Percentiles rank a stretch among this genome's conserved stretches.
These are phyloP conservation scores for Globisporangium emineosum DNA, from an alignment of 352 stramenopile species.

Conservation along the genomic window DNA sequence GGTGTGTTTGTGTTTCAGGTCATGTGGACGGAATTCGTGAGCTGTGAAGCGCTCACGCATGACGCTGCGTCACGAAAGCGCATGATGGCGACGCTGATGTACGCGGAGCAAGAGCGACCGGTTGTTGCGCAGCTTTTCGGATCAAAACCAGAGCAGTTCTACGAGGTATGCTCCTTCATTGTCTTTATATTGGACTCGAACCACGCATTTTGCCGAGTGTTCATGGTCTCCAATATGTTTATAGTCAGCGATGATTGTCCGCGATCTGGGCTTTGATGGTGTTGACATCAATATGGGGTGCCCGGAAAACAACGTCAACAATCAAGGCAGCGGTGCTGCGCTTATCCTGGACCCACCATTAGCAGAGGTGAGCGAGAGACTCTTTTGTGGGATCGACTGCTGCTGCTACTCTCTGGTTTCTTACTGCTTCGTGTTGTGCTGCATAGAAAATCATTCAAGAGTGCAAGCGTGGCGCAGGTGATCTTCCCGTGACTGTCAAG, in stretches of 20 bases:
- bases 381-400: not conserved
- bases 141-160: slow-evolving; percentile 85
- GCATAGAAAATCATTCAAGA: slow-evolving; percentile 52
- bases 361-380: slow-evolving; percentile 24
- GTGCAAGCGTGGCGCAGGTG: slow-evolving; percentile 63
- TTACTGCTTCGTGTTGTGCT: not conserved
- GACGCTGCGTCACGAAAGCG: slow-evolving; percentile 50
- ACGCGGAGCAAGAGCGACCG: slow-evolving; percentile 65
- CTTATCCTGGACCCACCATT: slow-evolving; percentile 64
- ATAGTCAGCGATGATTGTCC: slow-evolving; percentile 71
- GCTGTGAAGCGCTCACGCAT: slow-evolving; percentile 76
- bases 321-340: slow-evolving; percentile 67
- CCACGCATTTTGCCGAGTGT: too few species aligned
- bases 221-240: not conserved
- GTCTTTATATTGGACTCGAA: too few species aligned
- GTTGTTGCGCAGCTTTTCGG: slow-evolving; percentile 82
- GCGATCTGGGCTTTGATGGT: slow-evolving; percentile 78
- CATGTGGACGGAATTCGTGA: slow-evolving; percentile 87
- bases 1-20: slow-evolving; percentile 20
- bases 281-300: slow-evolving; percentile 89
- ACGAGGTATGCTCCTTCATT: slow-evolving; percentile 47
- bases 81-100: slow-evolving; percentile 81
- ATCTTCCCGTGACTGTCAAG: slow-evolving; percentile 72
- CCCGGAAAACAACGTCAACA: slow-evolving; percentile 72
- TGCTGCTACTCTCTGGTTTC: not conserved